These are phyloP conservation scores for Talaromyces sp. DNA, from an alignment of 2,329 filamentous ascomycete genomes.

Conservation along the genomic window DNA sequence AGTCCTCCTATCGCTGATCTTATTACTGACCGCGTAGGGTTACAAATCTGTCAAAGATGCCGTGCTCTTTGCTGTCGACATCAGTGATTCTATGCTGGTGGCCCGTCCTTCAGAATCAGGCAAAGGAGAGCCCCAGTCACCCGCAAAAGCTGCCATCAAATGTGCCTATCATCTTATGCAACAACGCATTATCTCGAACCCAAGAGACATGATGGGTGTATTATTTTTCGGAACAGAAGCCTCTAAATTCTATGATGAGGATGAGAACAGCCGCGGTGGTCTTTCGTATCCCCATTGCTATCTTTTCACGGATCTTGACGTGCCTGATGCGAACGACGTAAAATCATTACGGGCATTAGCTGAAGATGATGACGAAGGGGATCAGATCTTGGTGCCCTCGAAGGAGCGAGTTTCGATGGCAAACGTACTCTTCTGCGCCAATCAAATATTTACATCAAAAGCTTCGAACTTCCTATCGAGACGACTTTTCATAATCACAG, in stretches of 20 bases:
- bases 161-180: constrained; percentile 95
- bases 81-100: constrained; percentile 80
- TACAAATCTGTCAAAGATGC: constrained; percentile 95
- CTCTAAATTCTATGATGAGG: constrained; percentile 69
- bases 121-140: constrained; percentile 71
- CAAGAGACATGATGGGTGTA: constrained; percentile 95
- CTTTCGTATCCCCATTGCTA: constrained; percentile 86
- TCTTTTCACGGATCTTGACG: constrained; percentile 77
- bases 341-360: constrained; percentile 70
- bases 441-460: constrained; percentile 92
- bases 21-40: constrained; percentile 47
- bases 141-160: constrained; percentile 79
- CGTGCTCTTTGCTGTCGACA: constrained; percentile 91
- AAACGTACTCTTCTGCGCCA: constrained; percentile 88
- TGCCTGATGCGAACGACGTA: constrained; percentile 82
- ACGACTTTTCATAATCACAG: constrained; percentile 90
- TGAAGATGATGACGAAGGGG: constrained; percentile 68
- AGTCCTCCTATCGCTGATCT: background rate
- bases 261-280: constrained; percentile 51
- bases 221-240: constrained; percentile 84
- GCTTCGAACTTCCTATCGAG: constrained; percentile 91
- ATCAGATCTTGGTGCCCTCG: constrained; percentile 64
- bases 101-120: constrained; percentile 59
- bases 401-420: constrained; percentile 71
- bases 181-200: constrained; percentile 94